These are phyloP conservation scores for Dionaea muscipula DNA, from an alignment of 179 eudicot species.

Conservation along the genomic window DNA sequence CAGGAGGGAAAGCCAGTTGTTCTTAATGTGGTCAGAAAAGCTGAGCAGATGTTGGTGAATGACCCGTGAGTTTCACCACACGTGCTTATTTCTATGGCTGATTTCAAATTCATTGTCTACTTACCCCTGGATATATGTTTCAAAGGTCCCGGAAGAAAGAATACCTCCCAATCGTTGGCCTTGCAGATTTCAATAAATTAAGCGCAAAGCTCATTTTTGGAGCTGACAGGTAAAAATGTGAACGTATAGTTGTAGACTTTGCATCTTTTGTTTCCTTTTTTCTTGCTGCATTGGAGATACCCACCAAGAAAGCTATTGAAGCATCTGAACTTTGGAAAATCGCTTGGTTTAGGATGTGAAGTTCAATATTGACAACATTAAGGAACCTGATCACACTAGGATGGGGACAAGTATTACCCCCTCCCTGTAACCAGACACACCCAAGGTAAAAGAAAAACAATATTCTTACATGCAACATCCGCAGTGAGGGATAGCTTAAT, in stretches of 20 bases:
- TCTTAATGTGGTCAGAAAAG: slow-evolving; percentile 69
- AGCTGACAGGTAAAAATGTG: slow-evolving; percentile 66
- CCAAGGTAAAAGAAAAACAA: too few species aligned
- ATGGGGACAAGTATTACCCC: too few species aligned
- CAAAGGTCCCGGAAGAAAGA: slow-evolving; percentile 70
- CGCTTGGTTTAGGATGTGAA: too few species aligned
- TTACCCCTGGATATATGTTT: slow-evolving; percentile 7
- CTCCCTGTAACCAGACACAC: too few species aligned
- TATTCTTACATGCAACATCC: too few species aligned
- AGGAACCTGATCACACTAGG: too few species aligned
- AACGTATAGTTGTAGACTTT: too few species aligned
- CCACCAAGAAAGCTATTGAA: background rate
- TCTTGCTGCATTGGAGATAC: background rate
- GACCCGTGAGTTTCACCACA: slow-evolving; percentile 39
- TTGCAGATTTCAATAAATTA: slow-evolving; percentile 81
- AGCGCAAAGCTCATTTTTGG: slow-evolving; percentile 89
- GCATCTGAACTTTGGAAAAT: background rate
- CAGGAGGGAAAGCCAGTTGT: slow-evolving; percentile 97
- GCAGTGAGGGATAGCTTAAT: too few species aligned
- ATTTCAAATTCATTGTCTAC: background rate
- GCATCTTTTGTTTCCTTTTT: too few species aligned
- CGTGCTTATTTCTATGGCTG: background rate
- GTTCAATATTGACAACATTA: too few species aligned
- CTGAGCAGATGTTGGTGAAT: slow-evolving; percentile 79
- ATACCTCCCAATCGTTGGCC: slow-evolving; percentile 83